Evolutionary conservation across 2,329 filamentous ascomycete genomes (phyloP).

Genomic region (Epichloe amarillans): DNA sequence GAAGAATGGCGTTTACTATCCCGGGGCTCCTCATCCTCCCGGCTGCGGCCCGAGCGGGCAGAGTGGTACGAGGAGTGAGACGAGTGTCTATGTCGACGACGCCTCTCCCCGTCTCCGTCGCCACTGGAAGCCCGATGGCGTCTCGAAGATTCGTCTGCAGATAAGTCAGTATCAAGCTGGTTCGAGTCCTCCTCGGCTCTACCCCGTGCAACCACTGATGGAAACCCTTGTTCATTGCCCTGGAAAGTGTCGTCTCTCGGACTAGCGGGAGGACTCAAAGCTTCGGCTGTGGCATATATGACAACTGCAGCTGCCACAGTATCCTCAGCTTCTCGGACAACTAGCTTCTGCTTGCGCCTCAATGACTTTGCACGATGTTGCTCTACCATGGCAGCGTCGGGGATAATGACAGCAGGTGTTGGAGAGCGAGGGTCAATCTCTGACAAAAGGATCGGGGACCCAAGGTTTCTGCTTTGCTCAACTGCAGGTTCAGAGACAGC

Average conservation of each 20-base stretch:
- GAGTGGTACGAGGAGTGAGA: constrained; percentile 18
- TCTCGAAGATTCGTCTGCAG: constrained; percentile 36
- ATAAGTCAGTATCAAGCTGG: constrained; percentile 41
- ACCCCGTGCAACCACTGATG: constrained; percentile 3
- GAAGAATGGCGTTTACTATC: constrained; percentile 18
- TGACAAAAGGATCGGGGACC: neutral
- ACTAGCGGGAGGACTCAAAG: constrained; percentile 28
- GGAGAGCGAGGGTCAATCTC: constrained; percentile 17
- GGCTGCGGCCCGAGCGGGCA: constrained; percentile 17
- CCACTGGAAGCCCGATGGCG: constrained; percentile 21
- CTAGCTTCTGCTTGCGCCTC: constrained; percentile 30
- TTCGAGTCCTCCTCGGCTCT: constrained; percentile 5
- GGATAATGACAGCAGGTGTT: constrained; percentile 35
- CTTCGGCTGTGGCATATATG: constrained; percentile 37
- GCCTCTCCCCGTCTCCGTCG: constrained; percentile 26
- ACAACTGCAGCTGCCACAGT: constrained; percentile 40
- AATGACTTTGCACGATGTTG: constrained; percentile 30
- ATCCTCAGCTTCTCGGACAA: constrained; percentile 36
- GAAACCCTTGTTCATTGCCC: constrained; percentile 13
- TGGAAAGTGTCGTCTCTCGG: constrained; percentile 11
- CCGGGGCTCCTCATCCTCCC: constrained; percentile 18
- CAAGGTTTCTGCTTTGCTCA: neutral
- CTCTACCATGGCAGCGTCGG: constrained; percentile 24
- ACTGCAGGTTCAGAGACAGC: neutral
- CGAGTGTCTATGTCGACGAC: constrained; percentile 26